A percentile compares a stretch with the other conserved stretches of the same genome.
phyloP scores from a whole-genome alignment of 441 rosid genomes.

The Corymbia citriodora region DNA sequence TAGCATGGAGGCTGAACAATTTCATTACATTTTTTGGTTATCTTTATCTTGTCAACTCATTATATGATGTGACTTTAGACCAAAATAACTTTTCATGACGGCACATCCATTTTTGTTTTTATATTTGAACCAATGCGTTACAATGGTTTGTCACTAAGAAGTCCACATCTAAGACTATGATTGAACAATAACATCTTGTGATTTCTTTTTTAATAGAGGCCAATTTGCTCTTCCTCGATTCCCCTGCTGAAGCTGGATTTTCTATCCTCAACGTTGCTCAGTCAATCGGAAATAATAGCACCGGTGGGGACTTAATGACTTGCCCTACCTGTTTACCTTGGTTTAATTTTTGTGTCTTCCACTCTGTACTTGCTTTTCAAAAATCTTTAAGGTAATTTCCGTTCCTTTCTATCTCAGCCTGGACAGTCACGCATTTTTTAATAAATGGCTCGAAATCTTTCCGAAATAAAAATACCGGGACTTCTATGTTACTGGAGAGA shows the following conservation, averaged over 20 bases:
- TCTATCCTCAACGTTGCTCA: not conserved
- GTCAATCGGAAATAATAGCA: not conserved
- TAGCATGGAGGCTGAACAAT: not conserved
- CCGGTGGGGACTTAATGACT: not conserved
- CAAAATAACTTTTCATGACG: not conserved
- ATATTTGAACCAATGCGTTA: not conserved
- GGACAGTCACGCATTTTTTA: not conserved
- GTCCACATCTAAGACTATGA: not conserved
- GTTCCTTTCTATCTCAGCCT: not conserved
- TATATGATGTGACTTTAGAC: not conserved
- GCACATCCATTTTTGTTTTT: not conserved
- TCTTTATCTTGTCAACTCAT: not conserved
- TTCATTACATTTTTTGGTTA: not conserved
- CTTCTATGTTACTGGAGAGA: not conserved
- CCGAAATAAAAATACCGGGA: not conserved
- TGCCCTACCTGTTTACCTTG: not conserved
- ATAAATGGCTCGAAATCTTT: not conserved
- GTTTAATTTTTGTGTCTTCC: not conserved
- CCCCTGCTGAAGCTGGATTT: not conserved
- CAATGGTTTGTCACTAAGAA: not conserved
- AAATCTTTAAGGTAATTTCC: not conserved
- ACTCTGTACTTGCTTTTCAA: not conserved
- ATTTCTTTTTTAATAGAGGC: not conserved
- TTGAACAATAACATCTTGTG: not conserved
- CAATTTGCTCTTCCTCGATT: not conserved